phyloP scores from a whole-genome alignment of 192 early-diverging fungal genomes.

The Borealophlyctis nickersoniae region DNA sequence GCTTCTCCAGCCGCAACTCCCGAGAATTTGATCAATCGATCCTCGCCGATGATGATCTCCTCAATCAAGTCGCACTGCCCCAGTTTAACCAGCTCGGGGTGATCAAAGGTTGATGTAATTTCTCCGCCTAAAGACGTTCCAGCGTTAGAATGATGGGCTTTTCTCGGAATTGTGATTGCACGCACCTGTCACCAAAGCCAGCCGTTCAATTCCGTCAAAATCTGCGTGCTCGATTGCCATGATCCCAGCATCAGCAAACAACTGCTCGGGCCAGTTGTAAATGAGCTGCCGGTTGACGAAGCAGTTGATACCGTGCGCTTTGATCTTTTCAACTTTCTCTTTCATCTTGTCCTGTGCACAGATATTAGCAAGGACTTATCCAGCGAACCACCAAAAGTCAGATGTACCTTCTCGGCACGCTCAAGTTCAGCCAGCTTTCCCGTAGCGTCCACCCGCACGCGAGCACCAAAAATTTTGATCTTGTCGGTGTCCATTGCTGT shows the following conservation, averaged over 20 bases:
- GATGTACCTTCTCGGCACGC: constrained; percentile 96
- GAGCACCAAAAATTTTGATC: constrained; percentile 99
- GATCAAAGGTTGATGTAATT: constrained; percentile 97
- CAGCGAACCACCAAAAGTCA: constrained; percentile 41
- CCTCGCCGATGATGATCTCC: constrained; percentile 98
- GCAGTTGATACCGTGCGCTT: constrained; percentile 95
- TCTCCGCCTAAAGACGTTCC: constrained; percentile 80
- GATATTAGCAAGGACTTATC: constrained; percentile 8
- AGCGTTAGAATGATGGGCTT: no score
- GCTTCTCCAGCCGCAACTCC: constrained; percentile 94
- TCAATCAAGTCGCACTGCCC: constrained; percentile 96
- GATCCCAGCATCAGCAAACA: constrained; percentile 96
- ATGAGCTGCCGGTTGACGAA: constrained; percentile 99
- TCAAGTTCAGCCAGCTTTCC: constrained; percentile 98
- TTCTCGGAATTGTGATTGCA: background rate
- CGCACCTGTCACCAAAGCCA: constrained; percentile 91
- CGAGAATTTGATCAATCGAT: constrained; percentile 94
- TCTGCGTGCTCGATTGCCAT: constrained; percentile 98
- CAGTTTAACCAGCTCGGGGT: constrained; percentile 92
- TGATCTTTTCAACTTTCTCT: constrained; percentile 98
- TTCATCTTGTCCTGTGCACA: constrained; percentile 98
- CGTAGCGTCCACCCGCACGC: constrained; percentile 92
- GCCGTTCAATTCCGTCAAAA: constrained; percentile 95
- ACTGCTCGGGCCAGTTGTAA: constrained; percentile 99
- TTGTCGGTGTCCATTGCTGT: constrained; percentile 99